Percentiles rank a stretch among this genome's conserved stretches.
phyloP scores from a whole-genome alignment of 1,284 basidiomycete genomes.

The Pseudozyma tsukubaensis region DNA sequence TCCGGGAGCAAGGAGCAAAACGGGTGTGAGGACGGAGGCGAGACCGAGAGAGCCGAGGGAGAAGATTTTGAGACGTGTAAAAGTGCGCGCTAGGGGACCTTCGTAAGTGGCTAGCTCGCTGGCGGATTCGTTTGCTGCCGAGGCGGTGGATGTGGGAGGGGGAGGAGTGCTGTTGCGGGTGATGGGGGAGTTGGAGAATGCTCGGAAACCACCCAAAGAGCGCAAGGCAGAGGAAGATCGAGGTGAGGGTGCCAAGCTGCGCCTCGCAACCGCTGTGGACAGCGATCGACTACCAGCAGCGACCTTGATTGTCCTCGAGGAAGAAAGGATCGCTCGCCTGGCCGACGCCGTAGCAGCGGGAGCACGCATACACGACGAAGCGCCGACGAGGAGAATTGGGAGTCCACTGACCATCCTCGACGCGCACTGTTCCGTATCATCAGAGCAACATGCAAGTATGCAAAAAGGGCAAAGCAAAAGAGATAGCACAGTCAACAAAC shows the following conservation, averaged over 20 bases:
- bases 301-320: too few species aligned
- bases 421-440: constrained; percentile 6
- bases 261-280: not conserved
- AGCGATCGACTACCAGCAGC: not conserved
- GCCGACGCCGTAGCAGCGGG: too few species aligned
- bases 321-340: too few species aligned
- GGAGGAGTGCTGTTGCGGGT: not conserved
- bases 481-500: constrained; percentile 38
- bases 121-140: not conserved
- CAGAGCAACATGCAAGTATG: not conserved
- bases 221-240: not conserved
- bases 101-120: constrained; percentile 57
- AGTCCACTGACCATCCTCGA: not conserved
- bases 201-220: not conserved
- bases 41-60: constrained; percentile 82
- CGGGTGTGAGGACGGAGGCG: constrained; percentile 78
- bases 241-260: not conserved
- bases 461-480: constrained; percentile 10
- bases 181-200: constrained; percentile 9
- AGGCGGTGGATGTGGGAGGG: not conserved
- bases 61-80: constrained; percentile 82
- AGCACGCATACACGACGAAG: too few species aligned
- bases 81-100: constrained; percentile 79
- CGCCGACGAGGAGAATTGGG: too few species aligned
- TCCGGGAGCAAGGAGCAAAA: constrained; percentile 83